Conservation (phyloP, 1,284 basidiomycete species). For the Naganishia albida region DNA sequence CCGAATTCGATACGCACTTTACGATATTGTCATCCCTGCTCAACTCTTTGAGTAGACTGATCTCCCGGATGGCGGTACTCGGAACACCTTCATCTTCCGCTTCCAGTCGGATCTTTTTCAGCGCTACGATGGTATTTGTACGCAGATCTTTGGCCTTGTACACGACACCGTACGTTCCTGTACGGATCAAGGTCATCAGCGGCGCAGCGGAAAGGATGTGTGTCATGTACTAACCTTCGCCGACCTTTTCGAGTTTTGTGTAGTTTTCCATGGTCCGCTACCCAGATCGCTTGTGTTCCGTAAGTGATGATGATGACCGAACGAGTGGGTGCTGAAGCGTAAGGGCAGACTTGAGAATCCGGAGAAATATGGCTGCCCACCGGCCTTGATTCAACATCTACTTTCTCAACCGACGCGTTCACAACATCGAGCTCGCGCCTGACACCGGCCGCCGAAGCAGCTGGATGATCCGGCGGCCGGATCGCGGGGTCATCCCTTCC, state of each 20-base stretch:
- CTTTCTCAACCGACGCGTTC: too few species aligned
- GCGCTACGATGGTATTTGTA: constrained; percentile 78
- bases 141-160: constrained; percentile 84
- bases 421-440: too few species aligned
- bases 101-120: constrained; percentile 98
- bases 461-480: background rate
- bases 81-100: constrained; percentile 94
- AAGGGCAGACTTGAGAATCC: background rate
- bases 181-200: background rate
- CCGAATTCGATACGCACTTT: constrained; percentile 50
- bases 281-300: background rate
- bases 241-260: constrained; percentile 80
- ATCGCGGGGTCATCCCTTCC: background rate
- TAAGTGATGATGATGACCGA: background rate
- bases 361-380: too few species aligned
- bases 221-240: constrained; percentile 51
- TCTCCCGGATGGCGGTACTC: constrained; percentile 95
- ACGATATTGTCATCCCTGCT: constrained; percentile 91
- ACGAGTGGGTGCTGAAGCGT: background rate
- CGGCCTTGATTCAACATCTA: background rate
- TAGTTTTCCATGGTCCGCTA: constrained; percentile 51
- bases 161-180: constrained; percentile 98
- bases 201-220: background rate
- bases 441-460: background rate
- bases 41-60: constrained; percentile 93